phyloP scores from a whole-genome alignment of 148 eudicot genomes.

The Rhododendron molle region DNA sequence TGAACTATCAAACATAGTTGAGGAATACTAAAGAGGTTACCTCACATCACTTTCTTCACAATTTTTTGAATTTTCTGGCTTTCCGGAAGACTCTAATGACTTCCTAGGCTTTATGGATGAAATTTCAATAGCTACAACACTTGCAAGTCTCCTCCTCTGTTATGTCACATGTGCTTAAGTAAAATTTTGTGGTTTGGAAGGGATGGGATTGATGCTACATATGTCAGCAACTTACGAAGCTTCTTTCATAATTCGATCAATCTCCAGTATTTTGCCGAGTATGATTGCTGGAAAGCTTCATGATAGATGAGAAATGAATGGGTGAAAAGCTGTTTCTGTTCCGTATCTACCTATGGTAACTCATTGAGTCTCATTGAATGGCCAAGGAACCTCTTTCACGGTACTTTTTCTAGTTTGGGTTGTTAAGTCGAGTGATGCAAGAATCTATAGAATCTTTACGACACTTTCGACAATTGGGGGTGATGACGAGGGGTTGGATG shows the following conservation, averaged over 20 bases:
- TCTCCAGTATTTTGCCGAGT: too few relatives aligned
- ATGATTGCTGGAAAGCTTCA: too few relatives aligned
- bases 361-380: too few relatives aligned
- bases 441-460: neutral
- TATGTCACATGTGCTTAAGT: neutral
- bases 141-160: neutral
- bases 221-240: neutral
- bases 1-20: neutral
- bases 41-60: neutral
- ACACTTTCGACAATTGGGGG: neutral
- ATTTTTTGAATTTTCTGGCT: neutral
- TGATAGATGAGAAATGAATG: too few relatives aligned
- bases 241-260: neutral
- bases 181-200: neutral
- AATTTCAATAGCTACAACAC: neutral
- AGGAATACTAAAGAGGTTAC: neutral
- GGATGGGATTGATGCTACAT: neutral
- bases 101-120: neutral
- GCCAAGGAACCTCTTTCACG: neutral
- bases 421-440: too few relatives aligned
- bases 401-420: too few relatives aligned
- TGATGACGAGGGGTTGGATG: neutral
- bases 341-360: too few relatives aligned
- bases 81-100: neutral
- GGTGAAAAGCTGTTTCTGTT: too few relatives aligned